A percentile compares a stretch with the other conserved stretches of the same genome.
Evolutionary conservation across 352 stramenopile genomes (phyloP).

Genomic region (Phytophthora capsici): DNA sequence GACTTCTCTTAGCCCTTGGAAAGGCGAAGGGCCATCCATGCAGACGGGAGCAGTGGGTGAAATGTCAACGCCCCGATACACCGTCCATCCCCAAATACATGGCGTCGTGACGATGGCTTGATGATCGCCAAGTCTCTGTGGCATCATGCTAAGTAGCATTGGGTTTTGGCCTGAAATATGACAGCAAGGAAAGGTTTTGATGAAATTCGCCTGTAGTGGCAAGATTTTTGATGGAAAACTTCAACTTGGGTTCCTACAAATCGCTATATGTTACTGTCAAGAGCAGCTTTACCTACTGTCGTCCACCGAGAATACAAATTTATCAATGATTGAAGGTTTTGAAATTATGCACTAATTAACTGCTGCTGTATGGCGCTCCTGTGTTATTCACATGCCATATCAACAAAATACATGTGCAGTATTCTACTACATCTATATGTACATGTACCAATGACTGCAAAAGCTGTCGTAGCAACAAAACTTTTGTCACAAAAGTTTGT

Average conservation of each 20-base stretch:
- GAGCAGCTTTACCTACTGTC: conserved; percentile 14
- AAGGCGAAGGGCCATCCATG: conserved; percentile 21
- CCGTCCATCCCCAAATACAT: conserved; percentile 15
- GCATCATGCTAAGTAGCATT: conserved; percentile 8
- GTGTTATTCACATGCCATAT: no score
- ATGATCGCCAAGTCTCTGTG: conserved; percentile 13
- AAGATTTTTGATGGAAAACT: no score
- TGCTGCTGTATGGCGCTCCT: no score
- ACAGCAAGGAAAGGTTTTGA: not conserved
- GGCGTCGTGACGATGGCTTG: conserved; percentile 26
- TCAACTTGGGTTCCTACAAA: conserved; percentile 23
- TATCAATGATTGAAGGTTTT: not conserved
- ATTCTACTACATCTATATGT: no score
- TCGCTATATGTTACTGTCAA: conserved; percentile 14
- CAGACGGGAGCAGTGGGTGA: conserved; percentile 5
- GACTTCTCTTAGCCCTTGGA: conserved; percentile 2
- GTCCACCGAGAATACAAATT: conserved; percentile 21
- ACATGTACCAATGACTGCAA: no score
- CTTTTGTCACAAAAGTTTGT: no score
- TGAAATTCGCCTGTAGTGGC: not conserved
- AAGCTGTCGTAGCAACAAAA: no score
- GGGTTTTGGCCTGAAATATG: not conserved
- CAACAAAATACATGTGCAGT: no score
- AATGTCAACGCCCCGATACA: conserved; percentile 28
- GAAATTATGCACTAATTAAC: no score